These are phyloP conservation scores for Xylaria castorea DNA, from an alignment of 495 filamentous ascomycete species.

Conservation along the genomic window DNA sequence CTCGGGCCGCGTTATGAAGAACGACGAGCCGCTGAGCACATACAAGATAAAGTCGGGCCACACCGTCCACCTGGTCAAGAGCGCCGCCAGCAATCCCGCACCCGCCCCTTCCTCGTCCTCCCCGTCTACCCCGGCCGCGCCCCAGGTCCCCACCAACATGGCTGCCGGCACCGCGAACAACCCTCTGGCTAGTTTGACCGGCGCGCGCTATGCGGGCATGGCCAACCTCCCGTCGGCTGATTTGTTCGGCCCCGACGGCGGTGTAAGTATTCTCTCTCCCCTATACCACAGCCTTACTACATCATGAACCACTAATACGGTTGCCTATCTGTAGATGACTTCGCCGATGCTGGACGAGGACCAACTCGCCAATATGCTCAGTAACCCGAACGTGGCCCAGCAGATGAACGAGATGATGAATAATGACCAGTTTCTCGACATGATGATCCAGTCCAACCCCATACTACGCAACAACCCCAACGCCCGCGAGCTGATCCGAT, in stretches of 20 bases:
- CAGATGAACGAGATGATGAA: conserved; percentile 92
- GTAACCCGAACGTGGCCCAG: conserved; percentile 80
- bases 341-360: conserved; percentile 78
- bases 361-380: conserved; percentile 80
- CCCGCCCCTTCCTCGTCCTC: conserved; percentile 59
- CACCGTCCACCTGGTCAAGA: conserved; percentile 95
- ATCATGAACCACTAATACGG: conserved; percentile 37
- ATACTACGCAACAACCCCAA: conserved; percentile 85
- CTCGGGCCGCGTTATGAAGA: conserved; percentile 94
- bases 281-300: conserved; percentile 15
- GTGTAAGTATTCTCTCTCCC: conserved; percentile 68
- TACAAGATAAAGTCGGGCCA: conserved; percentile 98
- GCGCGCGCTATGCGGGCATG: conserved; percentile 92
- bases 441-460: conserved; percentile 89
- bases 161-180: conserved; percentile 92
- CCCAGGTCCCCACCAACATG: conserved; percentile 83
- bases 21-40: conserved; percentile 78
- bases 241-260: conserved; percentile 95
- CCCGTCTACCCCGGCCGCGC: conserved; percentile 56
- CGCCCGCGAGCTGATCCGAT: conserved; percentile 81
- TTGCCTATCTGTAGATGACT: conserved; percentile 72
- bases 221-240: conserved; percentile 85
- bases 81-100: conserved; percentile 86
- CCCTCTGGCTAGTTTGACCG: conserved; percentile 87
- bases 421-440: conserved; percentile 89